Evolutionary conservation across 306 rosid genomes (phyloP).

Genomic region (Trifolium repens): DNA sequence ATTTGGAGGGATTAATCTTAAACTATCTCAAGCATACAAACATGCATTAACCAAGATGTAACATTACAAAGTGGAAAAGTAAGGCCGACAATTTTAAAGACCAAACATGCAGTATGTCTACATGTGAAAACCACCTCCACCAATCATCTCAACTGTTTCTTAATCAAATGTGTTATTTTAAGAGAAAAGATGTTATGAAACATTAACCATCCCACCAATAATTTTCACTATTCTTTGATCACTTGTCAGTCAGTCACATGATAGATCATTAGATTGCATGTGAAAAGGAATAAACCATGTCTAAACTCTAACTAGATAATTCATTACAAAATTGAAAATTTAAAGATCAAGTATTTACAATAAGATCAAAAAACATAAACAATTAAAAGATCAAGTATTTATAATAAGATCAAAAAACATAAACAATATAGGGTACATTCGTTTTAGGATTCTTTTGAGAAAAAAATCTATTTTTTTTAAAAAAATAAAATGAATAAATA

Average conservation of each 20-base stretch:
- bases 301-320: not conserved
- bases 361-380: constrained; percentile 5
- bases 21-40: not conserved
- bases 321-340: not conserved
- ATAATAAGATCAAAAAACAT: no score
- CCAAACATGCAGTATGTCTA: constrained; percentile 48
- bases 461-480: no score
- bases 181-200: constrained; percentile 1
- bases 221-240: constrained; percentile 24
- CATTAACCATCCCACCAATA: constrained; percentile 36
- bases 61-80: constrained; percentile 10
- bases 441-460: no score
- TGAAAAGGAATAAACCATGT: constrained; percentile 49
- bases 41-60: not conserved
- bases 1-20: not conserved
- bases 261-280: constrained; percentile 47
- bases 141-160: constrained; percentile 39
- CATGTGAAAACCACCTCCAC: constrained; percentile 49
- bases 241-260: constrained; percentile 40
- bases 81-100: constrained; percentile 42
- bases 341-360: not conserved
- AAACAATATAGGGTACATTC: no score
- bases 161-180: constrained; percentile 34
- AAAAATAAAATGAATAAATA: no score
- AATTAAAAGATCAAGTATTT: no score